phyloP scores from a whole-genome alignment of 2,329 filamentous ascomycete genomes.

The Dendryphion nanum region DNA sequence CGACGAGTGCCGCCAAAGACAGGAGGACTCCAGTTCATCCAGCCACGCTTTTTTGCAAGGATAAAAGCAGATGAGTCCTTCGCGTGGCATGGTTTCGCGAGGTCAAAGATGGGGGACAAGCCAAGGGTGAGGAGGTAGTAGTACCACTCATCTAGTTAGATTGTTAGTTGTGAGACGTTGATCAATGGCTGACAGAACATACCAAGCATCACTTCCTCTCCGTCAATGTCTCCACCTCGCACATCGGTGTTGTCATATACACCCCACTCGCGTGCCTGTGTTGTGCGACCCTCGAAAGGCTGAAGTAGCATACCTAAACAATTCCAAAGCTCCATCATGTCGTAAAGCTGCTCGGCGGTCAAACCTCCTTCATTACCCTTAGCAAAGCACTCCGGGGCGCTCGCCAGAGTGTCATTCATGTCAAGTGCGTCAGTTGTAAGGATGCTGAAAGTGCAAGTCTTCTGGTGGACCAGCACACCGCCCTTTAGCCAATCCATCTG shows the following conservation, averaged over 20 bases:
- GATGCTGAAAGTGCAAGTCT: conserved; percentile 46
- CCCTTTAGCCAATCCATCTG: conserved; percentile 65
- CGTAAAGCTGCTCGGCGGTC: conserved; percentile 57
- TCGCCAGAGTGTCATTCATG: conserved; percentile 54
- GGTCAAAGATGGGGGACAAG: conserved; percentile 54
- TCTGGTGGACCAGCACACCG: conserved; percentile 51
- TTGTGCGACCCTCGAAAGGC: conserved; percentile 54
- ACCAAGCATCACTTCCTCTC: conserved; percentile 52
- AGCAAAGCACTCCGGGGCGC: conserved; percentile 58
- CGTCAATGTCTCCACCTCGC: conserved; percentile 48
- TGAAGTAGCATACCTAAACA: conserved; percentile 58
- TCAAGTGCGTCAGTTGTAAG: conserved; percentile 51
- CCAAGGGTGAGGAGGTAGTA: conserved; percentile 60
- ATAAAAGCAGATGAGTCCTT: conserved; percentile 48
- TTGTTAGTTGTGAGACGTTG: conserved; percentile 17
- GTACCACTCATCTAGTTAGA: conserved; percentile 57
- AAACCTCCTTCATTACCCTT: conserved; percentile 57
- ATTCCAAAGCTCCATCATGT: conserved; percentile 65
- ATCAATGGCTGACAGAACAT: conserved; percentile 40
- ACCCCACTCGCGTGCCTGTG: conserved; percentile 55
- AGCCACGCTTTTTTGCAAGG: conserved; percentile 53
- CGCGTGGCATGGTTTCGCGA: conserved; percentile 43
- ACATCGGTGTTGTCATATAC: conserved; percentile 54
- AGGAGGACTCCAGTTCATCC: conserved; percentile 56
- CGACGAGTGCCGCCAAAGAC: conserved; percentile 47